Conservation (phyloP, 2,329 filamentous ascomycete genomes). For the Fusarium sp. region DNA sequence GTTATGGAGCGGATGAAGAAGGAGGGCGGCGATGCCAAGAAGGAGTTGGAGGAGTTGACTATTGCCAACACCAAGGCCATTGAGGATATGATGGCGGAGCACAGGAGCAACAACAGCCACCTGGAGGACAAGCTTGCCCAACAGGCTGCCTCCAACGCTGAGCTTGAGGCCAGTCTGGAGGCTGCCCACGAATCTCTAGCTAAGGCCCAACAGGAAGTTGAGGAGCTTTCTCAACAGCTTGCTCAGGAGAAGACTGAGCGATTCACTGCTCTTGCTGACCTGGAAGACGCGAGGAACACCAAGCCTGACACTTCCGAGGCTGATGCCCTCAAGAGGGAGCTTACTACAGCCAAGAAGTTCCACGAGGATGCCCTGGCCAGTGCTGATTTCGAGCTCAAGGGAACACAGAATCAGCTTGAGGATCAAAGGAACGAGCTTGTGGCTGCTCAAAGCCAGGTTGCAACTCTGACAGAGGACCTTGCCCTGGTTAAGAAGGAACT, state of each 20-base stretch:
- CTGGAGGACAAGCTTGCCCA: constrained; percentile 52
- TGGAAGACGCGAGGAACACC: constrained; percentile 67
- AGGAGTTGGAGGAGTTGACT: constrained; percentile 58
- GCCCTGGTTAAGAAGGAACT: constrained; percentile 64
- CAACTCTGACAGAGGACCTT: constrained; percentile 55
- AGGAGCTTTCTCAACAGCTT: constrained; percentile 63
- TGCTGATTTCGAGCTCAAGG: constrained; percentile 48
- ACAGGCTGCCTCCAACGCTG: constrained; percentile 50
- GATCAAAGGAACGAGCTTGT: constrained; percentile 49
- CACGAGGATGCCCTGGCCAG: constrained; percentile 57
- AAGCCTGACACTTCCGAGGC: constrained; percentile 66
- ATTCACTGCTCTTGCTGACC: constrained; percentile 68
- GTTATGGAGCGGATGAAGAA: constrained; percentile 55
- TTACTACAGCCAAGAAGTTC: constrained; percentile 60
- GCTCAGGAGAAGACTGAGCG: constrained; percentile 70
- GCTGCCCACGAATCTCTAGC: constrained; percentile 56
- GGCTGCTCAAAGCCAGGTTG: constrained; percentile 50
- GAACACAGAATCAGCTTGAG: constrained; percentile 52
- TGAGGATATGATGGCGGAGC: constrained; percentile 55
- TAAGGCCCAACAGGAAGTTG: constrained; percentile 60
- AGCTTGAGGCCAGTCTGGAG: constrained; percentile 52
- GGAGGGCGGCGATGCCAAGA: constrained; percentile 52
- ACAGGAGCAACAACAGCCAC: constrained; percentile 48
- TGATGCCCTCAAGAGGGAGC: constrained; percentile 63
- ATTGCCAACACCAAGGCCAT: constrained; percentile 52